These are phyloP conservation scores for Canariomyces notabilis DNA, from an alignment of 2,329 filamentous ascomycete species.

Conservation along the genomic window DNA sequence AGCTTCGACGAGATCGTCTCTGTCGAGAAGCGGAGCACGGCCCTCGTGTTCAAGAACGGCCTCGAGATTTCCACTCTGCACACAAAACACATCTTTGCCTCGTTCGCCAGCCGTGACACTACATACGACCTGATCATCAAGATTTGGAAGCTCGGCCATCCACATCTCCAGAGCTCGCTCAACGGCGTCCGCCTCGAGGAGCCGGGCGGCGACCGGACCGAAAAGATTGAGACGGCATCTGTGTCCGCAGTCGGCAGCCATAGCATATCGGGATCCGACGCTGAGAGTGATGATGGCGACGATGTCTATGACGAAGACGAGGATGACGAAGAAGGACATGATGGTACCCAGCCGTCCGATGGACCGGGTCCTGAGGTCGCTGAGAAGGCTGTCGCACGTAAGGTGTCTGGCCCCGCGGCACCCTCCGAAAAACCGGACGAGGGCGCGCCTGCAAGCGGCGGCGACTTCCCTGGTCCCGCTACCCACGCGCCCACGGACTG, in stretches of 20 bases:
- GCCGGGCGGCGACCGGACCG: conserved; percentile 83
- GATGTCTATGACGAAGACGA: conserved; percentile 78
- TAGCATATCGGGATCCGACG: conserved; percentile 54
- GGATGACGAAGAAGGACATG: conserved; percentile 59
- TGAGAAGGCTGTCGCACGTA: conserved; percentile 63
- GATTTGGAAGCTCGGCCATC: conserved; percentile 97
- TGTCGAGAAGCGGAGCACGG: conserved; percentile 94
- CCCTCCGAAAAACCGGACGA: conserved; percentile 48
- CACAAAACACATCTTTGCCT: conserved; percentile 92
- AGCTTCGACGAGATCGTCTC: conserved; percentile 97
- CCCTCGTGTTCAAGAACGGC: conserved; percentile 92
- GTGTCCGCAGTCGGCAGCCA: conserved; percentile 37
- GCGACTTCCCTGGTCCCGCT: conserved; percentile 79
- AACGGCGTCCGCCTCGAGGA: conserved; percentile 83
- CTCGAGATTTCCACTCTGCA: conserved; percentile 95
- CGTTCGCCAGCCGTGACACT: conserved; percentile 87
- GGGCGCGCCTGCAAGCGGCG: conserved; percentile 27
- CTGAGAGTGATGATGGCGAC: conserved; percentile 65
- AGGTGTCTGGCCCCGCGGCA: conserved; percentile 58
- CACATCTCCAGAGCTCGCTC: conserved; percentile 81
- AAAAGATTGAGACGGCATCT: conserved; percentile 60
- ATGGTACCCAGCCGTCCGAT: conserved; percentile 36
- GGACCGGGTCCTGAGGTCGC: conserved; percentile 42
- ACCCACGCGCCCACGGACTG: conserved; percentile 83
- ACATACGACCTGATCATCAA: conserved; percentile 97